These are phyloP conservation scores for Plectranthus barbatus DNA, from an alignment of 257 asterid species.

Conservation along the genomic window DNA sequence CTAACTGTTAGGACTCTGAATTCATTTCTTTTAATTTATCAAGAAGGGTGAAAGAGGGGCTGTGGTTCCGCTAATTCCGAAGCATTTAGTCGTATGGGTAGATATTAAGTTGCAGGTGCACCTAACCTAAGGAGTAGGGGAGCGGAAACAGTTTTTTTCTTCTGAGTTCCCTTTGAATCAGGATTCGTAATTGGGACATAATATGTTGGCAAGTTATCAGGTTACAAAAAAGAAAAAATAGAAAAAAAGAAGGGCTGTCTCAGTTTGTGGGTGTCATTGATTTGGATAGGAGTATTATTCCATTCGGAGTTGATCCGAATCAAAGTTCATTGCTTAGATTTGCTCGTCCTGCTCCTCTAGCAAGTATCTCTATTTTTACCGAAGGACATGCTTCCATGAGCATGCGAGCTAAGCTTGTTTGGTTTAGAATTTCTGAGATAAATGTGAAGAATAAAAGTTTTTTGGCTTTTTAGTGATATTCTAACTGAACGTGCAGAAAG, in stretches of 20 bases:
- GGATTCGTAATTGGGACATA: neutral
- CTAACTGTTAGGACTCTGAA: too few species aligned
- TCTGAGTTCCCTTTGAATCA: neutral
- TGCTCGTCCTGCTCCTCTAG: neutral
- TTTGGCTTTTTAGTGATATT: neutral
- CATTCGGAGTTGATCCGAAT: neutral
- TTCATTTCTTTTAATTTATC: too few species aligned
- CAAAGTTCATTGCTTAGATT: neutral
- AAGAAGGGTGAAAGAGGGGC: too few species aligned
- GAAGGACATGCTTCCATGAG: neutral
- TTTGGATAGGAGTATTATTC: neutral
- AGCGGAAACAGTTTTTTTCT: neutral
- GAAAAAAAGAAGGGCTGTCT: too few species aligned
- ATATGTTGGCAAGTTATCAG: neutral
- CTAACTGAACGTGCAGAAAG: constrained; percentile 30
- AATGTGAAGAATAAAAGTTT: neutral
- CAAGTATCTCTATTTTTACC: neutral
- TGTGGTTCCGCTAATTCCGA: neutral
- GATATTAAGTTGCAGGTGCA: neutral
- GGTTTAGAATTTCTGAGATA: neutral
- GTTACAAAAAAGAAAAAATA: too few species aligned
- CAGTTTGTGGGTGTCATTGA: neutral
- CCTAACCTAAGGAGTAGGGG: neutral
- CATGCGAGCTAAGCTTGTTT: constrained; percentile 9
- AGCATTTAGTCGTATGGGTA: neutral